A percentile compares a stretch with the other conserved stretches of the same genome.
phyloP scores from a whole-genome alignment of 163 green algal genomes.

The Prototheca wickerhamii region DNA sequence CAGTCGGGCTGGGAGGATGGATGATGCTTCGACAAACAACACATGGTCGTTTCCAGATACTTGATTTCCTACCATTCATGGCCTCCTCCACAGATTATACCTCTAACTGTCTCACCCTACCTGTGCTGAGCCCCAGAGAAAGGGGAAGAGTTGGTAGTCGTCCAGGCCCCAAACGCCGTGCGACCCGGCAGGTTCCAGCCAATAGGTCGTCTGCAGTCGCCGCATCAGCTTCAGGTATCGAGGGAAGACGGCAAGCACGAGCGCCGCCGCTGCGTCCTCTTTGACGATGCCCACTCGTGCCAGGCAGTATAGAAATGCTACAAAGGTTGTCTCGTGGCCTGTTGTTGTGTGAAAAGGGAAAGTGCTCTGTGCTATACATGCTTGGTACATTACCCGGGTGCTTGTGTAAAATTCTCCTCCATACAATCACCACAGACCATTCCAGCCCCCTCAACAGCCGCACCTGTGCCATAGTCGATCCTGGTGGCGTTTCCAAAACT shows the following conservation, averaged over 20 bases:
- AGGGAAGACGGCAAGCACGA: constrained; percentile 47
- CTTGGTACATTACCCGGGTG: too few species aligned
- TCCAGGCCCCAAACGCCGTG: constrained; percentile 98
- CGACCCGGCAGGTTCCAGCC: constrained; percentile 89
- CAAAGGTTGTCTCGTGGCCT: constrained; percentile 95
- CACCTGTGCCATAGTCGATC: constrained; percentile 74
- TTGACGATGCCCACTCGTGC: constrained; percentile 63
- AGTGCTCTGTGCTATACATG: too few species aligned
- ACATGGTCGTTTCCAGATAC: neutral
- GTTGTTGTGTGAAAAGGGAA: too few species aligned
- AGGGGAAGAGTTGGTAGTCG: constrained; percentile 98
- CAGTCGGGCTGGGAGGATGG: too few species aligned
- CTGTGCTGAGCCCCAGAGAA: constrained; percentile 80
- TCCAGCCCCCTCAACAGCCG: neutral
- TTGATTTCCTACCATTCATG: too few species aligned
- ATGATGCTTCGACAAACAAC: too few species aligned
- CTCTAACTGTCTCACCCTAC: neutral
- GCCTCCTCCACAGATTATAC: neutral
- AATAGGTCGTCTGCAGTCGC: constrained; percentile 49
- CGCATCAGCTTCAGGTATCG: constrained; percentile 91
- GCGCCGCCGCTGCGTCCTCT: constrained; percentile 19
- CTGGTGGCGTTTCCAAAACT: constrained; percentile 79
- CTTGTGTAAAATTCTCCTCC: too few species aligned
- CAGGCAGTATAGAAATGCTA: constrained; percentile 85
- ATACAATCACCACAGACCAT: constrained; percentile 16